Percentiles rank a stretch among this genome's conserved stretches.
Evolutionary conservation across 2,329 filamentous ascomycete genomes (phyloP).

Genomic region (Tothia fuscella): DNA sequence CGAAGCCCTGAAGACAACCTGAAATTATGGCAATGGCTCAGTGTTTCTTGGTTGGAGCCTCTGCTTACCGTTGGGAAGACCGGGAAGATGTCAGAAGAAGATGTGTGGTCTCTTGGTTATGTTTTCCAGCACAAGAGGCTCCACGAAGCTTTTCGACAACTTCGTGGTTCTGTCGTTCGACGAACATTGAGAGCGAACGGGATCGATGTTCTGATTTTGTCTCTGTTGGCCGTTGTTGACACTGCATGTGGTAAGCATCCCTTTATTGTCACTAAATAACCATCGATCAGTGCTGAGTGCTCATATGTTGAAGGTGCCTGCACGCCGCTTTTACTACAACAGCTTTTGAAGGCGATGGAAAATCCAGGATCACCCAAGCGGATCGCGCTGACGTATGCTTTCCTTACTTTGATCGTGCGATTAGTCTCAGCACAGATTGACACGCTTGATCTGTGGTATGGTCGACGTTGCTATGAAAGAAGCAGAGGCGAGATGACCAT

Average conservation of each 20-base stretch:
- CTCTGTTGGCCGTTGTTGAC: slow-evolving; percentile 51
- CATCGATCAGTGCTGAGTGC: neutral
- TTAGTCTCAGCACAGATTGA: slow-evolving; percentile 51
- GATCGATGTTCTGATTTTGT: slow-evolving; percentile 61
- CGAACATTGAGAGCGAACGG: slow-evolving; percentile 66
- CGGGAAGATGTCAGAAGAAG: slow-evolving; percentile 59
- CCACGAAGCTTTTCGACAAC: slow-evolving; percentile 60
- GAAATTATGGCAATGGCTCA: slow-evolving; percentile 72
- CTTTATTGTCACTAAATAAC: neutral
- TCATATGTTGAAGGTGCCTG: slow-evolving; percentile 24
- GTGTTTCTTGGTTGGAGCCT: slow-evolving; percentile 69
- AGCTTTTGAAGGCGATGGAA: slow-evolving; percentile 56
- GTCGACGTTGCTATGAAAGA: slow-evolving; percentile 71
- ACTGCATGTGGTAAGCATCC: slow-evolving; percentile 37
- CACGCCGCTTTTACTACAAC: slow-evolving; percentile 58
- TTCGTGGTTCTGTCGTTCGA: slow-evolving; percentile 59
- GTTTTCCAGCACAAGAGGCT: slow-evolving; percentile 72
- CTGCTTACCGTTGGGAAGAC: slow-evolving; percentile 54
- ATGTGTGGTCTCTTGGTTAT: slow-evolving; percentile 70
- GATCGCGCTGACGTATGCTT: slow-evolving; percentile 53
- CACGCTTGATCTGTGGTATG: slow-evolving; percentile 67
- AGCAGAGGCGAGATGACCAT: slow-evolving; percentile 78
- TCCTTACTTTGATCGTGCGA: slow-evolving; percentile 48
- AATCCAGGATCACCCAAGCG: slow-evolving; percentile 36
- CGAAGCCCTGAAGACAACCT: slow-evolving; percentile 71